A percentile compares a stretch with the other conserved stretches of the same genome.
phyloP scores from a whole-genome alignment of 1,284 basidiomycete species.

The Malassezia brasiliensis region DNA sequence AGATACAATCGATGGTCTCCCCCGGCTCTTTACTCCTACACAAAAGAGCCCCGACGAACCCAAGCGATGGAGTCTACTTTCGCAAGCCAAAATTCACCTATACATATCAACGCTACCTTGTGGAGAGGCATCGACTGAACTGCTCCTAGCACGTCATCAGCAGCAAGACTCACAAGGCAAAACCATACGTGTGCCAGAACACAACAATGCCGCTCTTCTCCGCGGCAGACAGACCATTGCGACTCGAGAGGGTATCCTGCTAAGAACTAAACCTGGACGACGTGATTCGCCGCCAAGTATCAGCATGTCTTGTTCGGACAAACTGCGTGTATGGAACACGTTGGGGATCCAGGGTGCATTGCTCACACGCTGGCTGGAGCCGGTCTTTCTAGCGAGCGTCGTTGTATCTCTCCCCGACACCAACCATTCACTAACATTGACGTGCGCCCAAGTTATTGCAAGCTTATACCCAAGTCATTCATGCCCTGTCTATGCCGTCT shows the following conservation, averaged over 20 bases:
- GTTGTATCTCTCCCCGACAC: conserved; percentile 7
- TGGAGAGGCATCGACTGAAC: conserved; percentile 51
- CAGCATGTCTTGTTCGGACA: conserved; percentile 26
- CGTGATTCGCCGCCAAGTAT: conserved; percentile 22
- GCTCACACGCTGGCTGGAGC: conserved; percentile 15
- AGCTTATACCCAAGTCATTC: not conserved
- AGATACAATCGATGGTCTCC: not conserved
- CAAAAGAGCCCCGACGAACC: too few relatives aligned
- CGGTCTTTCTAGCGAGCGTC: conserved; percentile 8
- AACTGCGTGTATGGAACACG: conserved; percentile 19
- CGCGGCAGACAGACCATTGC: not conserved
- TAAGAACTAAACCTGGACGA: conserved; percentile 17
- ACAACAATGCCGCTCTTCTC: not conserved
- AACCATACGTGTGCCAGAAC: not conserved
- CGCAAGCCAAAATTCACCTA: conserved; percentile 56
- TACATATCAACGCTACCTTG: conserved; percentile 82
- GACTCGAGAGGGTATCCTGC: not conserved
- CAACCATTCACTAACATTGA: too few relatives aligned
- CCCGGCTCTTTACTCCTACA: not conserved
- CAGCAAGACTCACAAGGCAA: not conserved
- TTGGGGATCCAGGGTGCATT: conserved; percentile 24
- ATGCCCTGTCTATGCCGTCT: not conserved
- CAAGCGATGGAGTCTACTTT: conserved; percentile 52
- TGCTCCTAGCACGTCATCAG: not conserved
- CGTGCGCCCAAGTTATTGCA: too few relatives aligned